phyloP scores from a whole-genome alignment of 768 basidiomycete species.

The Boletus huronensis region DNA sequence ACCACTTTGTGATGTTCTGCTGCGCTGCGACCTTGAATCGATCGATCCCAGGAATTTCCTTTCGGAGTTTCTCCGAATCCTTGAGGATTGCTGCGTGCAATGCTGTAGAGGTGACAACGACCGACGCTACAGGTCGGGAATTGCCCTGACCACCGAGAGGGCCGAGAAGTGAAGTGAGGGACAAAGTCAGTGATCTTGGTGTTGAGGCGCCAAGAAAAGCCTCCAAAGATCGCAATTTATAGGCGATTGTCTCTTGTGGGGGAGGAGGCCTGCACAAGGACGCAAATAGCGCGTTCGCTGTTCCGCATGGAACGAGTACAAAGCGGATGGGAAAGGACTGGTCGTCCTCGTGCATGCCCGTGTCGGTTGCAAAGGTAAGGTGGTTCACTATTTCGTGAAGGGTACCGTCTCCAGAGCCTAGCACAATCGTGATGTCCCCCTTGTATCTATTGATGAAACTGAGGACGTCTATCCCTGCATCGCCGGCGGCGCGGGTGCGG shows the following conservation, averaged over 20 bases:
- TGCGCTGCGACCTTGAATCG: slow-evolving; percentile 85
- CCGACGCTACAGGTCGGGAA: slow-evolving; percentile 44
- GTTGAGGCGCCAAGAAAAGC: slow-evolving; percentile 42
- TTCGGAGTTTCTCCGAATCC: slow-evolving; percentile 74
- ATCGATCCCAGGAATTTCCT: slow-evolving; percentile 69
- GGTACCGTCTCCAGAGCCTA: slow-evolving; percentile 90
- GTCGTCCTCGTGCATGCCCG: slow-evolving; percentile 15
- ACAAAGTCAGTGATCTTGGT: slow-evolving; percentile 48
- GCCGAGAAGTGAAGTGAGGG: slow-evolving; percentile 45
- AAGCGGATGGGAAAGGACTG: slow-evolving; percentile 35
- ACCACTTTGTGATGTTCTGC: slow-evolving; percentile 73
- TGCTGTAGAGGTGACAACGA: slow-evolving; percentile 82
- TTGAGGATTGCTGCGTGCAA: slow-evolving; percentile 83
- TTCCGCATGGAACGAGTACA: slow-evolving; percentile 71
- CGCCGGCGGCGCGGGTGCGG: slow-evolving; percentile 48
- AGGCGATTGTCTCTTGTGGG: slow-evolving; percentile 28
- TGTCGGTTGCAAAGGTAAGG: slow-evolving; percentile 31
- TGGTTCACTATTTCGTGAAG: slow-evolving; percentile 83
- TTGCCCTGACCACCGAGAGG: slow-evolving; percentile 21
- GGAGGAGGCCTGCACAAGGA: slow-evolving; percentile 61
- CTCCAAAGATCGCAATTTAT: slow-evolving; percentile 55
- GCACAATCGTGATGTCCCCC: slow-evolving; percentile 44
- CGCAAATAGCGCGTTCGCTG: slow-evolving; percentile 89
- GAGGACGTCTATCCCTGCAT: slow-evolving; percentile 51
- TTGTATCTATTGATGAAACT: slow-evolving; percentile 36